phyloP scores from a whole-genome alignment of 139 green algal genomes.

The Chlorella sp. region DNA sequence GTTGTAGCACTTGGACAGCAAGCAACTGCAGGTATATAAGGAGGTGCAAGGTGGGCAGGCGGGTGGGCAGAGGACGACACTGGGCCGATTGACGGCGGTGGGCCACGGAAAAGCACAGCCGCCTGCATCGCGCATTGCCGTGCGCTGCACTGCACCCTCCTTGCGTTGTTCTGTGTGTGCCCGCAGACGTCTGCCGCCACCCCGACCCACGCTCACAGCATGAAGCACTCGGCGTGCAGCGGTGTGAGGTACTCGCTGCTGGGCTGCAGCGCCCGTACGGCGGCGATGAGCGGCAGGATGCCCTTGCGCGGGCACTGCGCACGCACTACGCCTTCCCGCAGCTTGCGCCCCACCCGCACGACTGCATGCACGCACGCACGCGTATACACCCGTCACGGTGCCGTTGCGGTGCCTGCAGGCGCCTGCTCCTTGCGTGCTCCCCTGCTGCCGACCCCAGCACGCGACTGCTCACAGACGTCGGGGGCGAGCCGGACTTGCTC shows the following conservation, averaged over 20 bases:
- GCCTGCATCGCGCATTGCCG: background rate
- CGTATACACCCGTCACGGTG: background rate
- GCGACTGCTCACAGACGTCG: background rate
- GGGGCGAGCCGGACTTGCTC: background rate
- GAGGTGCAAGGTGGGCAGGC: no score
- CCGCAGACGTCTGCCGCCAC: background rate
- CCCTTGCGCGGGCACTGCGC: slow-evolving; percentile 26
- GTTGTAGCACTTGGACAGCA: slow-evolving; percentile 71
- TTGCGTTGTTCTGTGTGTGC: background rate
- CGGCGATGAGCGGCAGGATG: slow-evolving; percentile 56
- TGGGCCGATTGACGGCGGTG: no score
- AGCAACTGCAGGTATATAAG: slow-evolving; percentile 68
- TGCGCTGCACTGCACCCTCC: background rate
- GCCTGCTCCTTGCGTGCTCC: no score
- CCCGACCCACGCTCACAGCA: slow-evolving; percentile 38
- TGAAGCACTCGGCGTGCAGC: slow-evolving; percentile 74
- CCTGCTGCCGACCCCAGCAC: no score
- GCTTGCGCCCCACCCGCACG: slow-evolving; percentile 39
- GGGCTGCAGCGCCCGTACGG: slow-evolving; percentile 53
- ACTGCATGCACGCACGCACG: slow-evolving; percentile 29
- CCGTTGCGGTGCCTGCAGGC: no score
- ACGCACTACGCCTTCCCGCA: slow-evolving; percentile 46
- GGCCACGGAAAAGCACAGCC: no score
- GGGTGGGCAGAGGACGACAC: no score
- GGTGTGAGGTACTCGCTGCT: slow-evolving; percentile 64